Percentiles rank a stretch among this genome's conserved stretches.
These are phyloP conservation scores for Glutinoglossum americanum DNA, from an alignment of 495 filamentous ascomycete species.

Conservation along the genomic window DNA sequence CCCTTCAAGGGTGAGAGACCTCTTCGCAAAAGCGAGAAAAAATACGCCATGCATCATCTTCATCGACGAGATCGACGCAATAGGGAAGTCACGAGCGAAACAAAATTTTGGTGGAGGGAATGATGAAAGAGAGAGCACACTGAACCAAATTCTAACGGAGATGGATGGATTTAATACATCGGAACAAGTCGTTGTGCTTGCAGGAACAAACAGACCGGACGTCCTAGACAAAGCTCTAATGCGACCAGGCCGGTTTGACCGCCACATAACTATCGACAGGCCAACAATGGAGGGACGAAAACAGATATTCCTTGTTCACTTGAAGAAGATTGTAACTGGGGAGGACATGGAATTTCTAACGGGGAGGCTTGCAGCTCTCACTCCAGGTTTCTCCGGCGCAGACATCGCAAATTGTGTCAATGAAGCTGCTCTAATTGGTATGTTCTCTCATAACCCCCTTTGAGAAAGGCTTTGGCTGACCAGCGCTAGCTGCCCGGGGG, in stretches of 20 bases:
- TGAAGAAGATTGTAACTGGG: slow-evolving; percentile 76
- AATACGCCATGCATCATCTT: slow-evolving; percentile 97
- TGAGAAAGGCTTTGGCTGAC: not conserved
- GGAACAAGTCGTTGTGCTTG: slow-evolving; percentile 94
- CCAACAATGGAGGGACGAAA: slow-evolving; percentile 93
- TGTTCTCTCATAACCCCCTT: slow-evolving; percentile 16
- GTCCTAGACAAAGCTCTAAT: slow-evolving; percentile 87
- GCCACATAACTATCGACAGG: slow-evolving; percentile 80
- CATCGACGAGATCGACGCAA: slow-evolving; percentile 97
- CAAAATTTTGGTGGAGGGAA: slow-evolving; percentile 67
- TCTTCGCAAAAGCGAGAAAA: slow-evolving; percentile 87
- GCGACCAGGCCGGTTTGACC: slow-evolving; percentile 89
- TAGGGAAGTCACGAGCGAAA: slow-evolving; percentile 72
- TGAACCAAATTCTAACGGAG: slow-evolving; percentile 96
- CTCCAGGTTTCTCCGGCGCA: slow-evolving; percentile 87
- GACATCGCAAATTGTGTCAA: slow-evolving; percentile 98
- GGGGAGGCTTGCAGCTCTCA: slow-evolving; percentile 74
- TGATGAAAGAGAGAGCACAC: slow-evolving; percentile 86
- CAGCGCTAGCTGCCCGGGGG: slow-evolving; percentile 47
- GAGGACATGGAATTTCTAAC: slow-evolving; percentile 74
- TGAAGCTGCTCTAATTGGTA: slow-evolving; percentile 91
- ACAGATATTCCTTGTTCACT: slow-evolving; percentile 86
- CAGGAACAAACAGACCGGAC: slow-evolving; percentile 88
- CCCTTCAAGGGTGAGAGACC: slow-evolving; percentile 79
- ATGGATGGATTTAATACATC: slow-evolving; percentile 99